Evolutionary conservation across 371 early-diverging fungal species (phyloP), one percentile per base, ranked within the genome.

Genomic region (Paraphysoderma sedebokerense): DNA sequence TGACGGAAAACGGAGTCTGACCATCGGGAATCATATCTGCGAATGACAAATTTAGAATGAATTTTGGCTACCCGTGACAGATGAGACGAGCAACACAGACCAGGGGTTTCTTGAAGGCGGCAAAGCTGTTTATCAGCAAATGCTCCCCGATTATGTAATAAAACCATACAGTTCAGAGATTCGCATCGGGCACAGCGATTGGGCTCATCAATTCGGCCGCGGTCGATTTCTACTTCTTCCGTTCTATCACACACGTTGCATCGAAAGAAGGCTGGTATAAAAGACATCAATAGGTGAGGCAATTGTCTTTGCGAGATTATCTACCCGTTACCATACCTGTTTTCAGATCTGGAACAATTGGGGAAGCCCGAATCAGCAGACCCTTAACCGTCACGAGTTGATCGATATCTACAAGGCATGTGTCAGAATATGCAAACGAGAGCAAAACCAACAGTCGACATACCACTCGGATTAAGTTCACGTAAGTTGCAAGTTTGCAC

Each of bases 51-150:
- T n/a, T n/a, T 46, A 13, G 19, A 9, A 24, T 38, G 22, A 17
- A 20, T 38, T 17, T 24, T 13, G 17, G 31, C 40, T 5, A 12
- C 13, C 4, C 42, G 41, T 5, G 33, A 17, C 2, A 4, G 15
- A 5, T 3, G 38, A 30, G 15, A 13, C 34, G 31, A 44, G 34
- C 20, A 19, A 49, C 40, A 36, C 44, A 5, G 60, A 80, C 79
- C 82, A 36, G 99, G 98, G 22, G 98, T 96, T 63, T 99, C 99
- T 63, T 99, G 99, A 61, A 99, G 68, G 49, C 89, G 74, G 49
- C 81, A 76, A 9, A 98, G 77, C 70, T 99, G 99, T 65, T 96
- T 99, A 63, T 98, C 92, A 3, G 83, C 74, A 58, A 92, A 99
- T 9, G 66, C 55, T 56, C 93, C 92, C 26, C 92, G 82, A 62